Percentiles rank a stretch among this genome's conserved stretches.
Conservation (phyloP, 2,329 filamentous ascomycete species). For the Didymella pinodella region DNA sequence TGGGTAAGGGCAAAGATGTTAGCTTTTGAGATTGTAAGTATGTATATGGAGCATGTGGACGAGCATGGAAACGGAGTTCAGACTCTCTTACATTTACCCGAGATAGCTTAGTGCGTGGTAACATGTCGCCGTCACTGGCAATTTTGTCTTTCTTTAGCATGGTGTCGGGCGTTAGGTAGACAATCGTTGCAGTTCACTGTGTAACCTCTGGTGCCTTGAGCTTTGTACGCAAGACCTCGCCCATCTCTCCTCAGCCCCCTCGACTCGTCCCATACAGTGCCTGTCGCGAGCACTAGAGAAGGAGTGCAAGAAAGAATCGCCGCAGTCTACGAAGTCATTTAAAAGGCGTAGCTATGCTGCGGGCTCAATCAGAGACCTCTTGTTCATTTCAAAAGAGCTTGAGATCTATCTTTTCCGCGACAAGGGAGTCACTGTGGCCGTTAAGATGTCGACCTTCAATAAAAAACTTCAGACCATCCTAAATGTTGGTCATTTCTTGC, state of each 20-base stretch:
- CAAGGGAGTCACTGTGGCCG: background rate
- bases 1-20: background rate
- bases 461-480: too few species aligned
- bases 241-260: background rate
- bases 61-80: constrained; percentile 7
- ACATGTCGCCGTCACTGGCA: background rate
- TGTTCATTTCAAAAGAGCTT: too few species aligned
- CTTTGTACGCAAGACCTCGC: background rate
- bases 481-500: too few species aligned
- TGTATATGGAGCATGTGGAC: background rate
- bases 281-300: background rate
- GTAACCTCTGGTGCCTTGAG: background rate
- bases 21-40: background rate
- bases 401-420: too few species aligned
- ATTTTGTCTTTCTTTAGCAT: constrained; percentile 7
- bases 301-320: too few species aligned
- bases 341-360: too few species aligned
- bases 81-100: background rate
- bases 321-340: too few species aligned
- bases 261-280: background rate
- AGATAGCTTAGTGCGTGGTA: background rate
- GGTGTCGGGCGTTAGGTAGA: constrained; percentile 4
- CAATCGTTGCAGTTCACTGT: background rate
- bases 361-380: too few species aligned
- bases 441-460: background rate